Conservation (phyloP, 768 basidiomycete genomes). For the Neoboletus magnificus region DNA sequence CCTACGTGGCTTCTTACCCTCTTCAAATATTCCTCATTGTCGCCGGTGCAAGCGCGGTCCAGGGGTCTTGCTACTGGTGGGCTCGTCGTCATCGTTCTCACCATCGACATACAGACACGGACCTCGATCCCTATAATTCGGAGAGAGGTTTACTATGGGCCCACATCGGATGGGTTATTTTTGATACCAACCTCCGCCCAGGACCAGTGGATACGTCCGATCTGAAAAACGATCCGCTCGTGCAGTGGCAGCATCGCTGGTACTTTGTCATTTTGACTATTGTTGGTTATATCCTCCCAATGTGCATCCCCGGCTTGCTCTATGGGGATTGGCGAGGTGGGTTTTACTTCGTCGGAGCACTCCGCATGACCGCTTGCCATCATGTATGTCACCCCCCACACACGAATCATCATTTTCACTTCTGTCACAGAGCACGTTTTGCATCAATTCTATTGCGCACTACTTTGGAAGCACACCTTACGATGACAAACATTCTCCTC, state of each 20-base stretch:
- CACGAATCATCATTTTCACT: background rate
- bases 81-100: conserved; percentile 79
- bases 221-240: conserved; percentile 61
- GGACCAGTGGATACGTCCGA: conserved; percentile 73
- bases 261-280: conserved; percentile 61
- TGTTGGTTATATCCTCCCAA: conserved; percentile 73
- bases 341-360: conserved; percentile 69
- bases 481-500: conserved; percentile 74
- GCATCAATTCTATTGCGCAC: conserved; percentile 86
- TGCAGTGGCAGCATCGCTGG: conserved; percentile 75
- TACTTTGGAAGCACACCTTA: conserved; percentile 80
- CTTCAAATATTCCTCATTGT: conserved; percentile 68
- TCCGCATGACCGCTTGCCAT: conserved; percentile 72
- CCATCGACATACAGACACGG: conserved; percentile 82
- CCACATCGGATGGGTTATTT: conserved; percentile 82
- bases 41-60: conserved; percentile 78
- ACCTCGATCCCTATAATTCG: conserved; percentile 81
- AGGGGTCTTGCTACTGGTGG: conserved; percentile 90
- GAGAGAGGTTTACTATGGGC: conserved; percentile 76
- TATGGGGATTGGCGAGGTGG: conserved; percentile 81
- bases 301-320: conserved; percentile 61
- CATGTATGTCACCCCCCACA: conserved; percentile 52
- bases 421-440: conserved; percentile 66
- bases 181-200: conserved; percentile 69
- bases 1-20: conserved; percentile 71